Percentiles rank a stretch among this genome's conserved stretches.
phyloP scores from a whole-genome alignment of 495 filamentous ascomycete genomes.

The Viridothelium virens region DNA sequence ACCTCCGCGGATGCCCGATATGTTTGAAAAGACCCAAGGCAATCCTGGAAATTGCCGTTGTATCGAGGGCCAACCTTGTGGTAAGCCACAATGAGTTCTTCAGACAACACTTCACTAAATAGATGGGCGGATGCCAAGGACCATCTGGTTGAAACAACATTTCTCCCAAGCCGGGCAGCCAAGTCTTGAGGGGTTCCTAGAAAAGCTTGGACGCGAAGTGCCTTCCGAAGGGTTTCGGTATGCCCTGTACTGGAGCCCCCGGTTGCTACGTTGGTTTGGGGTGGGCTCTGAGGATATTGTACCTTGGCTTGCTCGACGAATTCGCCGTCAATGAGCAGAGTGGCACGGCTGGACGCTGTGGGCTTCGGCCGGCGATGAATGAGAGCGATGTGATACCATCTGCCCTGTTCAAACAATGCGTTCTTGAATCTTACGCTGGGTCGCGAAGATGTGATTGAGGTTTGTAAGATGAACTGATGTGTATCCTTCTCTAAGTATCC shows the following conservation, averaged over 20 bases:
- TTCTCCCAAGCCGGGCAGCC: slow-evolving; percentile 68
- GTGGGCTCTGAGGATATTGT: slow-evolving; percentile 69
- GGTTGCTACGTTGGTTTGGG: slow-evolving; percentile 42
- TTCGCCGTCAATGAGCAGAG: slow-evolving; percentile 85
- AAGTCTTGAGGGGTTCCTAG: slow-evolving; percentile 88
- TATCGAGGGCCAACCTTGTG: slow-evolving; percentile 85
- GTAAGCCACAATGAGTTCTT: slow-evolving; percentile 86
- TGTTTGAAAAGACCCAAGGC: slow-evolving; percentile 90
- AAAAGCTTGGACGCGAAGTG: slow-evolving; percentile 73
- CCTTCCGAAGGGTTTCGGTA: not conserved
- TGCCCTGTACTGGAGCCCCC: slow-evolving; percentile 13
- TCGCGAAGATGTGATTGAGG: slow-evolving; percentile 74
- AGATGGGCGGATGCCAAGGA: slow-evolving; percentile 83
- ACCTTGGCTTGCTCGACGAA: slow-evolving; percentile 88
- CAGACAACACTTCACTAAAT: slow-evolving; percentile 78
- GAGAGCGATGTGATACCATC: slow-evolving; percentile 89
- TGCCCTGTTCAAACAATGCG: slow-evolving; percentile 58
- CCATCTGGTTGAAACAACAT: slow-evolving; percentile 71
- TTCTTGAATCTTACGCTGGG: slow-evolving; percentile 93
- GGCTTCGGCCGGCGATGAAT: slow-evolving; percentile 57
- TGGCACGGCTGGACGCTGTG: slow-evolving; percentile 73
- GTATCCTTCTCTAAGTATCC: slow-evolving; percentile 92
- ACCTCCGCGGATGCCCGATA: slow-evolving; percentile 90
- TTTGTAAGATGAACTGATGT: slow-evolving; percentile 92
- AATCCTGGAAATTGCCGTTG: slow-evolving; percentile 92